Evolutionary conservation across 2,329 filamentous ascomycete species (phyloP).

Genomic region (Cercospora janseana): DNA sequence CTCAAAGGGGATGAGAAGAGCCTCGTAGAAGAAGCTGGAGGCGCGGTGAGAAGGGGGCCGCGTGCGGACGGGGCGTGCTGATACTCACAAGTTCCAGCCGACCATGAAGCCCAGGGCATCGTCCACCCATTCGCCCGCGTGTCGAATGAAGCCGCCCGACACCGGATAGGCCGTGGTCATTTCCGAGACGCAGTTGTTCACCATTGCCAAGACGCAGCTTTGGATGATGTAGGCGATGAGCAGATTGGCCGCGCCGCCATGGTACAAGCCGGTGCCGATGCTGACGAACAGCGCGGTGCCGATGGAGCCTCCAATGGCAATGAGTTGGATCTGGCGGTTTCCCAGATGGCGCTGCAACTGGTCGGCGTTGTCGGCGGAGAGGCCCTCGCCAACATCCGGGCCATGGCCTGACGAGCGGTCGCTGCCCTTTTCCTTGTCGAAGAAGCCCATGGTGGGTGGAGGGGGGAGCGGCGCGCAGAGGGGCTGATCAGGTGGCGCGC

Average conservation of each 20-base stretch:
- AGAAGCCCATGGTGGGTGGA: conserved; percentile 19
- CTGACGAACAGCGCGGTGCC: conserved; percentile 40
- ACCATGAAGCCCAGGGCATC: conserved; percentile 59
- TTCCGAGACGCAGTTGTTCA: conserved; percentile 66
- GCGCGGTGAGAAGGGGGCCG: background rate
- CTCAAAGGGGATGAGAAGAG: conserved; percentile 53
- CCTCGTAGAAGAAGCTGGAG: conserved; percentile 45
- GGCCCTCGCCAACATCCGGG: conserved; percentile 20
- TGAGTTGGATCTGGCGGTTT: conserved; percentile 39
- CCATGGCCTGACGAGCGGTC: conserved; percentile 15
- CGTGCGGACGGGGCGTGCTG: too few species aligned
- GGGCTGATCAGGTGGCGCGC: too few species aligned
- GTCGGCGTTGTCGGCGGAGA: conserved; percentile 30
- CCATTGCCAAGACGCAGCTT: conserved; percentile 55
- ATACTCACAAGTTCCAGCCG: conserved; percentile 28
- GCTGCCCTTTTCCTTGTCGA: conserved; percentile 20
- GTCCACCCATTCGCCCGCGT: conserved; percentile 64
- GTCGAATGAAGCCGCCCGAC: conserved; percentile 61
- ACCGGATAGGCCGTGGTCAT: conserved; percentile 64
- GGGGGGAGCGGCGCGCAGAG: too few species aligned
- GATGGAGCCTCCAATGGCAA: conserved; percentile 40
- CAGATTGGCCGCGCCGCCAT: conserved; percentile 53
- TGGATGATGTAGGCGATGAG: conserved; percentile 61
- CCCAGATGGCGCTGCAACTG: conserved; percentile 35
- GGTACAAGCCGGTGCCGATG: conserved; percentile 57